Conservation (phyloP, 331 rosid genomes). For the Rhamnella rubrinervis region DNA sequence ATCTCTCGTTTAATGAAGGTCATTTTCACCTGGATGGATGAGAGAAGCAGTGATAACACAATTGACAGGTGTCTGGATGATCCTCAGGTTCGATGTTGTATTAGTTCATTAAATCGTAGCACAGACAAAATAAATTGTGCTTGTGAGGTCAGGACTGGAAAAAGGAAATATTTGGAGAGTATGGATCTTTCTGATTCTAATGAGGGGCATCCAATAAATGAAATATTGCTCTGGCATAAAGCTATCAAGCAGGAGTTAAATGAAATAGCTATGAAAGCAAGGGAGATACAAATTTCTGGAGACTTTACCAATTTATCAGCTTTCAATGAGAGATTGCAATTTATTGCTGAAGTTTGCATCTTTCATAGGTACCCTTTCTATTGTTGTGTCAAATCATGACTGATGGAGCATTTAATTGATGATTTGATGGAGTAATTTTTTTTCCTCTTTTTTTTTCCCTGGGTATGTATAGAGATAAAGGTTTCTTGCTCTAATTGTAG, state of each 20-base stretch:
- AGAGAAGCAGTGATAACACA: constrained; percentile 40
- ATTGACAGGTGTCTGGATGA: constrained; percentile 45
- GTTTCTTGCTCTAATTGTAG: neutral
- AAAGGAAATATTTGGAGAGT: constrained; percentile 70
- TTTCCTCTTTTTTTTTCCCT: neutral
- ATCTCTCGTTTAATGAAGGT: constrained; percentile 61
- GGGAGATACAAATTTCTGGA: constrained; percentile 82
- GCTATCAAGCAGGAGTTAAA: constrained; percentile 85
- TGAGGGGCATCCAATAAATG: constrained; percentile 88
- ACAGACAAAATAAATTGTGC: constrained; percentile 54
- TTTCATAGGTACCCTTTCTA: constrained; percentile 74
- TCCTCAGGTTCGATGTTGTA: constrained; percentile 44
- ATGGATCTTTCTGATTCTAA: constrained; percentile 51
- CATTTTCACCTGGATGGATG: constrained; percentile 93
- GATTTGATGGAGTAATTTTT: neutral
- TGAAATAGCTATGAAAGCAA: constrained; percentile 86
- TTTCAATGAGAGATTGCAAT: constrained; percentile 88
- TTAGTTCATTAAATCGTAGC: constrained; percentile 35
- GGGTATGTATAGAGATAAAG: neutral
- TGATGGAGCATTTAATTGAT: neutral
- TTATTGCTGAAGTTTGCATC: constrained; percentile 96
- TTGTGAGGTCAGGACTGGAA: constrained; percentile 67
- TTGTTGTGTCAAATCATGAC: constrained; percentile 14
- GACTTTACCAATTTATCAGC: constrained; percentile 77
- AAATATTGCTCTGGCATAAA: constrained; percentile 97